Base-by-base conservation (phyloP, 352 stramenopile genomes). In the Globisporangium acanthophoron region DNA sequence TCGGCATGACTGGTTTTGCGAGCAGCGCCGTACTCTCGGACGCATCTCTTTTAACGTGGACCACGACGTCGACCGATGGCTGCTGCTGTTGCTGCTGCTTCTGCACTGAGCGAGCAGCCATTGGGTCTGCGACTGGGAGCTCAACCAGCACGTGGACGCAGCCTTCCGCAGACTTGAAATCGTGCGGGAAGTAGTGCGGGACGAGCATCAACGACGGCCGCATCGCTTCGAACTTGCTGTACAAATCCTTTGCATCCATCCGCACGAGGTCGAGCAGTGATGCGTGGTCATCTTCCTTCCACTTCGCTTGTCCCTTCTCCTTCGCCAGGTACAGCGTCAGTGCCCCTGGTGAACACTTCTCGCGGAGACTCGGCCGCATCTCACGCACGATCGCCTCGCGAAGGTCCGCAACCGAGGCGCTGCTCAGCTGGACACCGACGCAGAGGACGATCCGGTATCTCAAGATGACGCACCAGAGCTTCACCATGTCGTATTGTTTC, bases 251-350 rank as follows among this genome's bases (percentile, higher is more conserved):
- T n/a, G 43, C 43, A 16, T 20, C 12, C 43, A 48, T 48, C 7
- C 11, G 43, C 43, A 48, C 43, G 43, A 48, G 43, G 18, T 3
- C 9, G 1, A 27, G 18, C 18, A 48, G 43, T n/a, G 43, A 48
- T n/a, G 18, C 7, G 18, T 24, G 43, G 18, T 48, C 43, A 16
- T 48, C 43, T 11, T 11, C 11, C 7, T 21, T 13, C 43, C 43
- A 48, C 43, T 21, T 20, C 6, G 6, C 12, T 27, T 4, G 0
- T n/a, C n/a, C n/a, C 20, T 24, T 29, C n/a, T 48, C n/a, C 43
- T 48, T 48, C 20, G 43, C 43, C 18, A 48, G 18, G 43, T 29
- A 48, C 43, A 48, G 41, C 43, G 43, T 48, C 43, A 48, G 11
- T 16, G 43, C 43, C 15, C 43, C 43, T 3, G n/a, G 18, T 0